phyloP scores from a whole-genome alignment of 148 eudicot genomes.

The Silene conica region DNA sequence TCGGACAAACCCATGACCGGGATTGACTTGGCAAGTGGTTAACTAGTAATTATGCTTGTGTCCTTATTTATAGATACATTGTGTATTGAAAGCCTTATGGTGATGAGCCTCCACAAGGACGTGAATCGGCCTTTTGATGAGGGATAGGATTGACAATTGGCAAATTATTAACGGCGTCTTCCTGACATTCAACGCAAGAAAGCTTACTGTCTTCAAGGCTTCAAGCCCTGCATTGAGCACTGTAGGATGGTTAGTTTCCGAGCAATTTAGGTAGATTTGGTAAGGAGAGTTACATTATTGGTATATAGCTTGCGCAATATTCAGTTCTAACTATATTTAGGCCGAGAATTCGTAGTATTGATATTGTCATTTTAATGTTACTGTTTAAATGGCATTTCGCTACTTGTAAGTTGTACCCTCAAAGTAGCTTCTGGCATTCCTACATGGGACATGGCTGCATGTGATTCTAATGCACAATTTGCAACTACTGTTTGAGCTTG shows the following conservation, averaged over 20 bases:
- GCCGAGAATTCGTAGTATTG: slow-evolving; percentile 17
- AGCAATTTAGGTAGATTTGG: slow-evolving; percentile 28
- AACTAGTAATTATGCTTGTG: neutral
- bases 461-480: too few relatives aligned
- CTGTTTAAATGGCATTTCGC: too few relatives aligned
- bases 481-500: too few relatives aligned
- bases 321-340: slow-evolving; percentile 21
- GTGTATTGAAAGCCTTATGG: slow-evolving; percentile 23
- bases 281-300: slow-evolving; percentile 21
- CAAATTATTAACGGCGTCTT: neutral
- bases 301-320: slow-evolving; percentile 4
- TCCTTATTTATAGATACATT: slow-evolving; percentile 30
- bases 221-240: slow-evolving; percentile 15
- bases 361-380: neutral
- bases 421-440: too few relatives aligned
- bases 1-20: slow-evolving; percentile 30
- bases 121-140: slow-evolving; percentile 8
- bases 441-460: too few relatives aligned
- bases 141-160: slow-evolving; percentile 1
- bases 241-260: slow-evolving; percentile 4
- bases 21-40: slow-evolving; percentile 42
- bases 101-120: slow-evolving; percentile 17
- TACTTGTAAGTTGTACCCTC: too few relatives aligned
- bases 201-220: slow-evolving; percentile 10
- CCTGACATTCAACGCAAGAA: neutral